Base-by-base conservation (phyloP, 768 basidiomycete species). In the Naganishia vaughanmartiniae region DNA sequence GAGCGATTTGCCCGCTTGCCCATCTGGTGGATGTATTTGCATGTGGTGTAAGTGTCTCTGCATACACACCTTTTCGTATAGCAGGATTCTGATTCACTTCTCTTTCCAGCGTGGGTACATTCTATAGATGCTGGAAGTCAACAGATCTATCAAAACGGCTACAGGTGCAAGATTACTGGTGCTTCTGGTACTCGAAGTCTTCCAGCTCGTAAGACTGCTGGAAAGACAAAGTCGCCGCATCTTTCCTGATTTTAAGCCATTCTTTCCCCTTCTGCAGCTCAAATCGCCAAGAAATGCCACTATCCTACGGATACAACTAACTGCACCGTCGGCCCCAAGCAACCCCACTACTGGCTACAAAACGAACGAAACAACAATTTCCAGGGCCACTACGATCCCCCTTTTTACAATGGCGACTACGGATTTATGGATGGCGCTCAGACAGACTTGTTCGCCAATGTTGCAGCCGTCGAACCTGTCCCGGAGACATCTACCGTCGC, bases 371-470 rank as follows among this genome's bases (percentile, higher is more conserved):
- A 78, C 72, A 78, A 78, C 71, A 79, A 79, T 67, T 69, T 66
- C 53, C 77, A 77, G 57, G 76, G 69, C 15, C 39, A 68, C 17
- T 75, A 78, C 58, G 77, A 79, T 63, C 80, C 81, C 14, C 81
- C 81, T 2, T 77, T 75, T 69, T 80, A 65, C 67, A 81, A 81
- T 73, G 73, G 70, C 28, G 76, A 70, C 4, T 80, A 80, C 69
- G 81, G 81, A 12, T 80, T 76, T 65, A 71, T 73, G 70, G 72
- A 81, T 58, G 81, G 81, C n/a, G 80, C 80, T 19, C 81, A 81
- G 70, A 78, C 75, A 21, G 79, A 79, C 53, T 69, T 81, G 12
- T 81, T 73, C 65, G 75, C 76, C 24, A 60, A 60, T 36, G 55
- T 68, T 24, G 54, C 70, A 30, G 54, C 12, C 24, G 34, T 54